Base-by-base conservation (phyloP, 495 filamentous ascomycete species). In the Neurospora sp. region DNA sequence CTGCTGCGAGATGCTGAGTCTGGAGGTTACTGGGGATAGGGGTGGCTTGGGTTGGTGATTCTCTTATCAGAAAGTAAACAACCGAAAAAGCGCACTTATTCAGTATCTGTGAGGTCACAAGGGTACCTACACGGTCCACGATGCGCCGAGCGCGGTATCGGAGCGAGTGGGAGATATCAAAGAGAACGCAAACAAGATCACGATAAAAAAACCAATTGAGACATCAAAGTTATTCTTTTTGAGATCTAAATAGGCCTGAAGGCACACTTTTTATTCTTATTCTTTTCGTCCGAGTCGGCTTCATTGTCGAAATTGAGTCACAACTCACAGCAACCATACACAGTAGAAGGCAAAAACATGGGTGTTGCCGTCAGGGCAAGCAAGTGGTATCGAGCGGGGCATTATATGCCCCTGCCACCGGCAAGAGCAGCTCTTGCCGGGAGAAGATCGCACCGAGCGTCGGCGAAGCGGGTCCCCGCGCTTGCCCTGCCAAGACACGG, bases 1-100 rank as follows among this genome's bases (percentile, higher is more conserved):
- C 75, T 72, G 74, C 73, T 75, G 72, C 27, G 38, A 70, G 18
- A 27, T 62, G 23, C 23, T 69, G 18, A 38, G 54, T 27, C 69
- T 38, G 41, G 23, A 62, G 23, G n/a, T 11, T 49, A 14, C 31
- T 18, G 27, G n/a, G 18, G 10, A 69, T 16, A 66, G 18, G 23
- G 35, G 20, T 23, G 12, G 20, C 23, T 46, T 42, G 69, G 35
- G 39, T 46, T 46, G 69, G 69, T 39, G 69, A 20, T 10, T 35
- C 12, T 35, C 54, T 66, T 35, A 16, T 35, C 12, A 35, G 54
- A 66, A 66, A 66, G 54, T 66, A 66, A 66, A 66, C 54, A 66
- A 66, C 27, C 54, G 27, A 66, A 66, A 66, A 66, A 16, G 14
- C 54, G 54, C 54, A 35, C 39, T 41, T 41, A 66, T 35, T 66